Evolutionary conservation across 1,284 basidiomycete genomes (phyloP).

Genomic region (Rhodotorula sp.): DNA sequence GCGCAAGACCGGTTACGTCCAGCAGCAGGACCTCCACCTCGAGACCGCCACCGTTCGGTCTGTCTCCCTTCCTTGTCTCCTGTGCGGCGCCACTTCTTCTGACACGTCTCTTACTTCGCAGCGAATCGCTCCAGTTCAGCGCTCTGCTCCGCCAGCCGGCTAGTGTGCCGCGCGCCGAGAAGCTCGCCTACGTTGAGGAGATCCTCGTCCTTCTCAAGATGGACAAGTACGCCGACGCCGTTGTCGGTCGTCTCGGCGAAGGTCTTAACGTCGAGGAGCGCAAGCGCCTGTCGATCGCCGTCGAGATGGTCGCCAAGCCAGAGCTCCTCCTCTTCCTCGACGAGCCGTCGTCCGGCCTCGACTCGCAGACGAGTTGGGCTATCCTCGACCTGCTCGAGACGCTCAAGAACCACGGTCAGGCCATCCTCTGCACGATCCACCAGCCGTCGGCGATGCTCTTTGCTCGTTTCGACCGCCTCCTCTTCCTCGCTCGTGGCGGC

Average conservation of each 20-base stretch:
- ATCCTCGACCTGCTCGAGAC: conserved; percentile 74
- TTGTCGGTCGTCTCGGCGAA: conserved; percentile 68
- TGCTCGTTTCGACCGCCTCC: conserved; percentile 62
- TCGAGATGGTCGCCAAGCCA: conserved; percentile 70
- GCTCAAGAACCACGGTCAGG: conserved; percentile 78
- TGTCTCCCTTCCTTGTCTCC: background rate
- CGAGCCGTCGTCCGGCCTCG: conserved; percentile 62
- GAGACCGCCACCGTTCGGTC: conserved; percentile 4
- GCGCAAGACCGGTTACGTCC: conserved; percentile 57
- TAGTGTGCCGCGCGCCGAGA: conserved; percentile 66
- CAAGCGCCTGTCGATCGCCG: conserved; percentile 74
- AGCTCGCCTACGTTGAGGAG: conserved; percentile 75
- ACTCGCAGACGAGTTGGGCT: conserved; percentile 84
- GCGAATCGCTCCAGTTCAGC: conserved; percentile 80
- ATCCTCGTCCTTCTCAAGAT: conserved; percentile 76
- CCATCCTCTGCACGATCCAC: conserved; percentile 61
- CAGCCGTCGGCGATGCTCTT: conserved; percentile 69
- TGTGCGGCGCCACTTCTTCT: conserved; percentile 23
- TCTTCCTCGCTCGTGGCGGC: conserved; percentile 57
- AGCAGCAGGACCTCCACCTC: conserved; percentile 63
- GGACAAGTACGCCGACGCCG: conserved; percentile 66
- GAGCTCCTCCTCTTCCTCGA: conserved; percentile 76
- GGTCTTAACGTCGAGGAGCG: conserved; percentile 63
- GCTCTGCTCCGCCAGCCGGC: conserved; percentile 76
- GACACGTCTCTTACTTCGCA: conserved; percentile 57